These are phyloP conservation scores for Salix suchowensis DNA, from an alignment of 345 rosid species.

Conservation along the genomic window DNA sequence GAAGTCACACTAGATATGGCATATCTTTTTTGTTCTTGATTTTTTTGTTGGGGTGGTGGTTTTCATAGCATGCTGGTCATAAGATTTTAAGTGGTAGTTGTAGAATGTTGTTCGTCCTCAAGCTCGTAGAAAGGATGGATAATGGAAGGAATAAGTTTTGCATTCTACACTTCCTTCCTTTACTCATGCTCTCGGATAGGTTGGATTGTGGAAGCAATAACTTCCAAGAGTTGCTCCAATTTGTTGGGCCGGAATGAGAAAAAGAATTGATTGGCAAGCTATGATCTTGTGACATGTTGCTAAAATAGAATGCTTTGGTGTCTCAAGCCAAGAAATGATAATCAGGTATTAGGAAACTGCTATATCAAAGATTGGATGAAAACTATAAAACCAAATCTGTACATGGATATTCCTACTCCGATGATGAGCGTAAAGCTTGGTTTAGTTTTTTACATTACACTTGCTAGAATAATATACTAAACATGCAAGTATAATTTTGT, in stretches of 20 bases:
- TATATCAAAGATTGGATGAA: neutral
- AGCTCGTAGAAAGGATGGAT: neutral
- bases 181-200: neutral
- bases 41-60: neutral
- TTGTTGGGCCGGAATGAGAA: neutral
- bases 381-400: neutral
- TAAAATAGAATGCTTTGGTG: neutral
- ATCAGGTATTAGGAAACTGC: neutral
- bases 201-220: neutral
- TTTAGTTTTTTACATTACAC: neutral
- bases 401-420: neutral
- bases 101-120: neutral
- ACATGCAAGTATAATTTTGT: neutral
- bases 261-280: neutral
- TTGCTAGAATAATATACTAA: neutral
- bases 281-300: neutral
- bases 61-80: too few relatives aligned
- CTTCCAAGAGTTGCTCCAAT: neutral
- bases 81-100: neutral
- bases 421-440: neutral
- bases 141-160: neutral
- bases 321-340: neutral
- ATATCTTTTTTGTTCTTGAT: too few relatives aligned
- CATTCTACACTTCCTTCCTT: too few relatives aligned
- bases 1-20: neutral